Percentiles rank a stretch among this genome's conserved stretches.
Evolutionary conservation across 2,329 filamentous ascomycete genomes (phyloP).

Genomic region (Alternaria triticimaculans): DNA sequence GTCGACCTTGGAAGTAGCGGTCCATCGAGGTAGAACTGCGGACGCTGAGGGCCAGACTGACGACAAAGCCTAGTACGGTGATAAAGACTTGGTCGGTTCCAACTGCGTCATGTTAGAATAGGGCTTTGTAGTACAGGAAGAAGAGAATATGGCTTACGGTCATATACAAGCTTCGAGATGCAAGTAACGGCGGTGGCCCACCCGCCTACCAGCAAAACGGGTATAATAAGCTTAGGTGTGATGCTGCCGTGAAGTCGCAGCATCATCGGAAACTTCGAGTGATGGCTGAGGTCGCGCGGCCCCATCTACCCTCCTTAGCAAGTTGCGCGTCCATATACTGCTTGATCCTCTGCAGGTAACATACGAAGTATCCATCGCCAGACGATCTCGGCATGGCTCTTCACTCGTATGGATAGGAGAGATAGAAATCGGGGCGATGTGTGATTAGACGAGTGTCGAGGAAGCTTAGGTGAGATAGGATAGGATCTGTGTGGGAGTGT

Average conservation of each 20-base stretch:
- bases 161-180: constrained; percentile 50
- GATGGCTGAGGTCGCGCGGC: constrained; percentile 71
- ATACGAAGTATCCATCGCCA: background rate
- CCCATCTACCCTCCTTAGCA: constrained; percentile 47
- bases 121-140: background rate
- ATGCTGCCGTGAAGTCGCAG: constrained; percentile 77
- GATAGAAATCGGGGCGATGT: too few relatives aligned
- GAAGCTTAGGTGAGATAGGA: background rate
- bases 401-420: background rate
- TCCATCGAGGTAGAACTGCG: constrained; percentile 79
- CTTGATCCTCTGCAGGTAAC: background rate
- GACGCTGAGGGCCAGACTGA: constrained; percentile 76
- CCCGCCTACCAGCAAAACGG: constrained; percentile 64
- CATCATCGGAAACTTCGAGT: constrained; percentile 78
- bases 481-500: background rate
- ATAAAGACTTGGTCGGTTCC: constrained; percentile 71
- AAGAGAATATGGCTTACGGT: constrained; percentile 22
- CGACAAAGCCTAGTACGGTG: constrained; percentile 80
- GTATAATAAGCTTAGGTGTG: constrained; percentile 74
- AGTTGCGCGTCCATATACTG: background rate
- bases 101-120: constrained; percentile 42
- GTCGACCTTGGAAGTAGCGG: constrained; percentile 66
- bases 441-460: background rate
- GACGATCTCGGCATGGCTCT: background rate
- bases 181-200: constrained; percentile 72